Evolutionary conservation across 1,284 basidiomycete species (phyloP).

Genomic region (Ceratobasidium sp.): DNA sequence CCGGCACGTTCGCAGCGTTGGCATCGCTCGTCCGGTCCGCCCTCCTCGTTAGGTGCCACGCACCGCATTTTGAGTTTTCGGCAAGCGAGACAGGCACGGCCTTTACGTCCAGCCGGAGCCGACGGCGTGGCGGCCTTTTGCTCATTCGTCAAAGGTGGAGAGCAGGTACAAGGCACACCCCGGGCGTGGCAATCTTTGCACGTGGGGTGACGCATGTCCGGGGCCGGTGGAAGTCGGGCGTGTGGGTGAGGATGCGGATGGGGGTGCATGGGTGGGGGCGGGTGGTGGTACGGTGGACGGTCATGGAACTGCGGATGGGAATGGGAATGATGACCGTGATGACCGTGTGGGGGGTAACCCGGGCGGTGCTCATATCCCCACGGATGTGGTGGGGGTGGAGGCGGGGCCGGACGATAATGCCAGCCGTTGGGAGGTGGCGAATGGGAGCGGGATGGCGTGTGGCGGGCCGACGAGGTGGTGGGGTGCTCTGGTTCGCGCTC

Average conservation of each 20-base stretch:
- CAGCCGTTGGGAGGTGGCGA: conserved; percentile 7
- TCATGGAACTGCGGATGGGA: conserved; percentile 24
- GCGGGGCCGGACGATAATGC: conserved; percentile 5
- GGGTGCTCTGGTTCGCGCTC: not conserved
- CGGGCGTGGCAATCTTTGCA: conserved; percentile 31
- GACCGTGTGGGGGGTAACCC: not conserved
- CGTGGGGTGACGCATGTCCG: conserved; percentile 40
- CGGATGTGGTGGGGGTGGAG: conserved; percentile 8
- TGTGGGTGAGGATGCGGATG: conserved; percentile 39
- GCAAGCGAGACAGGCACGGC: conserved; percentile 38
- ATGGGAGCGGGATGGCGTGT: not conserved
- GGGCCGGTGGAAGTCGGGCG: conserved; percentile 37
- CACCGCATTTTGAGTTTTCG: conserved; percentile 32
- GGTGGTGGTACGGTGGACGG: conserved; percentile 29
- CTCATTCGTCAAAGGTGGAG: conserved; percentile 37
- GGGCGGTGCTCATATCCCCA: conserved; percentile 21
- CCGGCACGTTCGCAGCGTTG: conserved; percentile 34
- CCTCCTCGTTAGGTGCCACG: conserved; percentile 25
- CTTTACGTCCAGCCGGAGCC: conserved; percentile 41
- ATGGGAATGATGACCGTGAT: conserved; percentile 4
- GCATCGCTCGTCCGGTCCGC: conserved; percentile 29
- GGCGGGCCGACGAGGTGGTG: too few species aligned
- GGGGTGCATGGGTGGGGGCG: conserved; percentile 21
- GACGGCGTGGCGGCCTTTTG: conserved; percentile 36
- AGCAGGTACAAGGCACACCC: conserved; percentile 34